Evolutionary conservation across 106 monocot genomes (phyloP).

Genomic region (Amphibolis antarctica): DNA sequence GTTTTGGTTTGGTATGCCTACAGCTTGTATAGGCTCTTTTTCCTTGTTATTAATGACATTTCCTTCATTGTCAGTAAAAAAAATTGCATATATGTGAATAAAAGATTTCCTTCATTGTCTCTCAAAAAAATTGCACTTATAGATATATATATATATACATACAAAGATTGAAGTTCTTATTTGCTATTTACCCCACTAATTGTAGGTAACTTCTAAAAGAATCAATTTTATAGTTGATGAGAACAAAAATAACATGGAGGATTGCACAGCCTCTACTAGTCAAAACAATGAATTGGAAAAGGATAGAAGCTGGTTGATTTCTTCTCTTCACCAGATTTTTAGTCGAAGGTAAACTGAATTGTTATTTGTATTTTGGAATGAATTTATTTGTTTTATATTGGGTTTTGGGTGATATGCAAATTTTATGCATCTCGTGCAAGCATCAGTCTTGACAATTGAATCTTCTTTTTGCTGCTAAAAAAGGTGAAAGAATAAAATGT

Average conservation of each 20-base stretch:
- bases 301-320: constrained; percentile 75
- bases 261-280: constrained; percentile 16
- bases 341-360: constrained; percentile 57
- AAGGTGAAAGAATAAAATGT: no score
- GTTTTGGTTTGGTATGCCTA: no score
- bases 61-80: no score
- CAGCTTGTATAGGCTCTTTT: no score
- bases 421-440: no score
- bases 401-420: neutral
- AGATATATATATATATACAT: no score
- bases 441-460: no score
- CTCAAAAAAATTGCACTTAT: no score
- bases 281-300: constrained; percentile 40
- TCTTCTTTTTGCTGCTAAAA: no score
- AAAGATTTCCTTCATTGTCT: no score
- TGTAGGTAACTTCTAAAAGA: constrained; percentile 81
- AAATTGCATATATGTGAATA: no score
- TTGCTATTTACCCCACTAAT: neutral
- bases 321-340: constrained; percentile 77
- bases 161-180: neutral
- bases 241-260: constrained; percentile 20
- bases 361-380: neutral
- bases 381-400: neutral
- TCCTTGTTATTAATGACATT: no score
- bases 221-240: constrained; percentile 75